Conservation (phyloP, 176 grass and related monocot species). For the Oryza glaberrima region DNA sequence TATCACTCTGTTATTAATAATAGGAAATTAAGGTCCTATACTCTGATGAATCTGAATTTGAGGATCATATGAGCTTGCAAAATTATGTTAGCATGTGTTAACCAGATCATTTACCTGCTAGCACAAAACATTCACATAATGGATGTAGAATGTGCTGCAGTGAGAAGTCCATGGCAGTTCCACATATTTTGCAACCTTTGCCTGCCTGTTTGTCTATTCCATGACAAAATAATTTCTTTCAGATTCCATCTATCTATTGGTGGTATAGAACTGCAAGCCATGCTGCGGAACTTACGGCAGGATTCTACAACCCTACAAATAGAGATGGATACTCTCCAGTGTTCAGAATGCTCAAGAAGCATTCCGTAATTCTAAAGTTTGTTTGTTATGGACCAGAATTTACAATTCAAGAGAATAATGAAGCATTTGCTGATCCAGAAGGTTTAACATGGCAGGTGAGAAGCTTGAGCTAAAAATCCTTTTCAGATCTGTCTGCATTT, state of each 20-base stretch:
- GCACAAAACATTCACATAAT: background rate
- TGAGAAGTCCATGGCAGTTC: constrained; percentile 26
- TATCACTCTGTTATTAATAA: background rate
- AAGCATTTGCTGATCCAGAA: constrained; percentile 66
- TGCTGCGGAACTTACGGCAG: constrained; percentile 89
- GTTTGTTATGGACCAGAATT: constrained; percentile 55
- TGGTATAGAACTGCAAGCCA: constrained; percentile 86
- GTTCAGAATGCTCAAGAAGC: constrained; percentile 80
- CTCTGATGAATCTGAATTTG: background rate
- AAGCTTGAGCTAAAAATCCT: constrained; percentile 11
- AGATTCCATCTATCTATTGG: constrained; percentile 88
- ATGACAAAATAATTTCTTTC: constrained; percentile 41
- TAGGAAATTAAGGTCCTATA: background rate
- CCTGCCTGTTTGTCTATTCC: constrained; percentile 1
- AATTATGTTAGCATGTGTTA: constrained; percentile 20
- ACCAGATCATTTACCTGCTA: background rate
- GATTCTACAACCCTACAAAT: constrained; percentile 90
- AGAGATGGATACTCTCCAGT: constrained; percentile 82
- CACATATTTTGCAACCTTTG: background rate
- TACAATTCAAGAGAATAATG: constrained; percentile 51
- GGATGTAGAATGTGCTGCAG: background rate
- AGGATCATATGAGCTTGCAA: background rate
- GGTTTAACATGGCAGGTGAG: constrained; percentile 86
- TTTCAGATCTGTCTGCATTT: constrained; percentile 4
- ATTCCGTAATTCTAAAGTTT: constrained; percentile 70